Base-by-base conservation (phyloP, 2,329 filamentous ascomycete species). In the Ascochyta viciae-villosae region DNA sequence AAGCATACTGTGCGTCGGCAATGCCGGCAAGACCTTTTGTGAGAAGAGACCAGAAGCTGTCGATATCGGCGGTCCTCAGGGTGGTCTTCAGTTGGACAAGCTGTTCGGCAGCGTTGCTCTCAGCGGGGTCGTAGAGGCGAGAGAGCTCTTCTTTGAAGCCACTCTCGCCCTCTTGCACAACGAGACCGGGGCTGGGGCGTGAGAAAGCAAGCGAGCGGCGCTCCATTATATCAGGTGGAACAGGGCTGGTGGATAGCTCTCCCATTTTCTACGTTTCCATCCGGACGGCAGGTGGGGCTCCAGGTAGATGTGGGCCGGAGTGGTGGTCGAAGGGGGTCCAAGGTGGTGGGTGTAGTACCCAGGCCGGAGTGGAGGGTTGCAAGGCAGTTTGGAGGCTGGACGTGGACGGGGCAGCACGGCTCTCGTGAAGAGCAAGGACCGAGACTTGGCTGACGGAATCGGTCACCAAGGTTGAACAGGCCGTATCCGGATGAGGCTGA, bases 11-110 rank as follows among this genome's bases (percentile, higher is more conserved):
- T 8, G 87, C 83, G 56, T 84, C 83, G 54, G 84, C 80, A 33
- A 90, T 84, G 42, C 80, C 78, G 41, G 87, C 84, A 65, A 90
- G 79, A 39, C 85, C 86, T 67, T 88, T 83, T 75, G 89, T 85
- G 53, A 89, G 76, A 22, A 82, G 76, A 40, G 77, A 77, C 87
- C 87, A 91, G 74, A 90, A 90, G 45, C 82, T 79, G 56, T 87
- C 82, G 2, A 80, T 82, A 46, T 83, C 80, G 45, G 83, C 77
- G 19, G 75, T 76, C 46, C 81, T 79, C 16, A 90, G 74, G 16
- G 76, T 75, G 46, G 77, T 73, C 72, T 90, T 90, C 54, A 90
- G 77, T 26, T 77, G 73, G 24, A 88, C 80, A 45, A 89, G 73
- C 45, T 81, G 78, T 71, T 89, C 86, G 39, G 84, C 78, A 34